Base-by-base conservation (phyloP, 257 asterid species). In the Nicotiana otophora region DNA sequence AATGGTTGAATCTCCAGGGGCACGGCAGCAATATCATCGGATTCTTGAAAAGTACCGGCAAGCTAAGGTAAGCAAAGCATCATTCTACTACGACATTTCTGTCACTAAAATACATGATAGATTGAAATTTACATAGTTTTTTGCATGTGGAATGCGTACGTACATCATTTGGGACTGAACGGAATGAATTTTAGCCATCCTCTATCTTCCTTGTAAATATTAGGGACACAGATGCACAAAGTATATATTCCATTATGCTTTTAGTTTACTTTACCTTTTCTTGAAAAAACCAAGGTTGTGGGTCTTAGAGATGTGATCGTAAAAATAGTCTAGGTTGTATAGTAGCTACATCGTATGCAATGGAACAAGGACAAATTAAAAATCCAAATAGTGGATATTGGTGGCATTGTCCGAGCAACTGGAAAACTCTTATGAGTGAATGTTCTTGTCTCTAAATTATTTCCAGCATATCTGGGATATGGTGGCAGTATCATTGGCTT, bases 1-100 rank as follows among this genome's bases (percentile, higher is more conserved):
- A 63, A 93, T 96, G 98, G 98, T 93, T 30, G 97, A 94, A 77
- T 91, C 91, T 74, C 89, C 92, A 2, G 88, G 84, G 82, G 99
- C 99, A 53, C 98, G 98, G 5, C 93, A 87, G 84, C 99, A 96
- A 74, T 96, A 96, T 78, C 96, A 83, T 62, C 98, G 99, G 78
- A 81, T 93, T 63, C 97, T 96, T 86, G 85, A 89, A 84, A 94
- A 86, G 84, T 94, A 91, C 83, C 93, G 93, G 55, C 90, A 94
- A 88, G 94, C 97, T 79, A 94, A 93, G 99, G 99, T 96, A 92
- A 87, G 66, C 75, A 36, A 30, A 63, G 17, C 63, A 48, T 60
- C 53, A 66, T 65, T 31, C 30, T 60, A 78, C 63, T 6, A 28
- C 0, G 10, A 16, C 63, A 51, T 51, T 75, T 72, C 17, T 72